phyloP scores from a whole-genome alignment of 2,329 filamentous ascomycete genomes.

The Thelonectria discophora region DNA sequence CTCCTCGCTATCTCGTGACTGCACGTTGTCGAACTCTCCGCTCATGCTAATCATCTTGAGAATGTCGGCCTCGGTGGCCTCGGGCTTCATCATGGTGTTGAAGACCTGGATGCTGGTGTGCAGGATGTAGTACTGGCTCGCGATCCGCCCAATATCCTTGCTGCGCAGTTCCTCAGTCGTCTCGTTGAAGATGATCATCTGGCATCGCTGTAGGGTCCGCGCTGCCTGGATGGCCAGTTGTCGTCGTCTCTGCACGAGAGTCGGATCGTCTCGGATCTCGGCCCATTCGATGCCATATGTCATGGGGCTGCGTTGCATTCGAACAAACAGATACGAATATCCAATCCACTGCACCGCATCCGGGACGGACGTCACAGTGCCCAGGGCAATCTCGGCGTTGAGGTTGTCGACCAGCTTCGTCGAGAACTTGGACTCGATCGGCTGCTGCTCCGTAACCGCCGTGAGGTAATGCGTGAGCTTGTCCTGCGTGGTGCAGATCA shows the following conservation, averaged over 20 bases:
- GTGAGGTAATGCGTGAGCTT: constrained; percentile 90
- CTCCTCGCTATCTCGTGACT: constrained; percentile 88
- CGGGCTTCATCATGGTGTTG: constrained; percentile 90
- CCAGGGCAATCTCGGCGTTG: constrained; percentile 92
- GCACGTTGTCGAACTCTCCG: constrained; percentile 97
- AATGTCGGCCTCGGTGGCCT: constrained; percentile 88
- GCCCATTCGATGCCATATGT: constrained; percentile 96
- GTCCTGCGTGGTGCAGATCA: constrained; percentile 97
- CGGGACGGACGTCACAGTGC: constrained; percentile 91
- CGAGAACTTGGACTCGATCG: constrained; percentile 97
- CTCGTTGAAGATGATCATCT: constrained; percentile 99
- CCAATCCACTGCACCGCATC: constrained; percentile 98
- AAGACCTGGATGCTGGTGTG: constrained; percentile 96
- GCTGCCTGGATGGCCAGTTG: constrained; percentile 91
- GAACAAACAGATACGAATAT: constrained; percentile 96
- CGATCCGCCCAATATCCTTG: constrained; percentile 95
- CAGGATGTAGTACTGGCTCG: constrained; percentile 95
- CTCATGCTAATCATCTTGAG: constrained; percentile 97
- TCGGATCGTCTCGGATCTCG: constrained; percentile 88
- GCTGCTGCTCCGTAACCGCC: constrained; percentile 93
- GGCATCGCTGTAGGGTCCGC: constrained; percentile 84
- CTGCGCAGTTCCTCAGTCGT: constrained; percentile 89
- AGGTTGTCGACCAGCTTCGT: constrained; percentile 94
- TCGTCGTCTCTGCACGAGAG: constrained; percentile 83
- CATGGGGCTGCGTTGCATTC: constrained; percentile 91